Evolutionary conservation across 1,284 basidiomycete species (phyloP).

Genomic region (Malassezia yamatoensis): DNA sequence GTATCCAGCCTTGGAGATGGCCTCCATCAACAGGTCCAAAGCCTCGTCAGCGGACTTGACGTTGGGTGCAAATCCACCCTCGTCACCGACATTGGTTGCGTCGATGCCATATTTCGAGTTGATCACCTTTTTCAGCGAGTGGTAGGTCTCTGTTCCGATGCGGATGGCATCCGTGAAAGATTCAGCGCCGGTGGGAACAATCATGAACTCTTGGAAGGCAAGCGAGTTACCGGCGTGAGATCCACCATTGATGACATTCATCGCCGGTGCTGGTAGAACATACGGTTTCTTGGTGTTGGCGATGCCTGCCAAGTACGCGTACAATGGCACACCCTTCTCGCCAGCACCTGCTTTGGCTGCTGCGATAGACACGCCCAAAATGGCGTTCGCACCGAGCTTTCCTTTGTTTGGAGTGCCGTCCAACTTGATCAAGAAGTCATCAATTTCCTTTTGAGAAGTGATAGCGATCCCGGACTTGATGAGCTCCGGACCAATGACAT

Average conservation of each 20-base stretch:
- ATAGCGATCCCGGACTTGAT: conserved; percentile 77
- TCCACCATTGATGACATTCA: conserved; percentile 99
- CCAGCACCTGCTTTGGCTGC: conserved; percentile 79
- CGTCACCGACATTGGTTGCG: conserved; percentile 95
- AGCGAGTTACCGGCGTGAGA: conserved; percentile 99
- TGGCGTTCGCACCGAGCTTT: conserved; percentile 97
- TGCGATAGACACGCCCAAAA: conserved; percentile 96
- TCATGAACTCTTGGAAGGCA: conserved; percentile 81
- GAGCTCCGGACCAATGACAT: conserved; percentile 76
- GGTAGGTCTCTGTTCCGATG: conserved; percentile 96
- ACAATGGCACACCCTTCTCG: conserved; percentile 68
- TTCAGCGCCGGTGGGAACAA: conserved; percentile 96
- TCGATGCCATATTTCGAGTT: conserved; percentile 98
- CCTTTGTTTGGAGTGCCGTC: conserved; percentile 98
- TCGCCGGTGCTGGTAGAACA: conserved; percentile 59
- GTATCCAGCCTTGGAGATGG: conserved; percentile 95
- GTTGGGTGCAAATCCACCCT: conserved; percentile 99
- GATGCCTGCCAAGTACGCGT: conserved; percentile 90
- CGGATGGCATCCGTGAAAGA: conserved; percentile 95
- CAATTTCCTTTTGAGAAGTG: conserved; percentile 88
- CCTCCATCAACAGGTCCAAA: conserved; percentile 86
- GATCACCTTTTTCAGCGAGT: conserved; percentile 98
- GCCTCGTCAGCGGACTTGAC: conserved; percentile 93
- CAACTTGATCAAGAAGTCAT: conserved; percentile 96
- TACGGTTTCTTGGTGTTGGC: conserved; percentile 88